phyloP scores from a whole-genome alignment of 78 protist genomes.

The Planoprotostelium fungivorum region DNA sequence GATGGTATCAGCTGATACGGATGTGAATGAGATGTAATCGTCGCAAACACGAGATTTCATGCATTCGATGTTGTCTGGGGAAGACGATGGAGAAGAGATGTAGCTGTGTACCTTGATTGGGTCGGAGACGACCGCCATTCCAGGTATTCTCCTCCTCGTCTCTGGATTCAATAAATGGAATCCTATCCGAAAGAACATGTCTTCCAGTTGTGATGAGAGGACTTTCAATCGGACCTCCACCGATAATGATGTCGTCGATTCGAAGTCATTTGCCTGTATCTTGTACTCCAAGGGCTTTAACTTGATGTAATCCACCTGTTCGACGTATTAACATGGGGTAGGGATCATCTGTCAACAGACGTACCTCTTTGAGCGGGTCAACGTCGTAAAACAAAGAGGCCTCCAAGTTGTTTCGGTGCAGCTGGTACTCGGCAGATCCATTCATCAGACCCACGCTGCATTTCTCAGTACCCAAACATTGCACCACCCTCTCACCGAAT shows the following conservation, averaged over 20 bases:
- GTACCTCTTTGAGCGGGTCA: constrained; percentile 44
- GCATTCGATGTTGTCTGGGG: no score
- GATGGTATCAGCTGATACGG: no score
- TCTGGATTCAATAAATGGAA: constrained; percentile 39
- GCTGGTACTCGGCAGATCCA: constrained; percentile 9
- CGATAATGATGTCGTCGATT: constrained; percentile 38
- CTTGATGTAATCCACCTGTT: constrained; percentile 31
- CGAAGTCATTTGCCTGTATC: constrained; percentile 30
- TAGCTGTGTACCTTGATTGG: constrained; percentile 30
- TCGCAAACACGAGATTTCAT: no score
- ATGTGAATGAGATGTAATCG: no score
- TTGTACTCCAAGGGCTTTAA: constrained; percentile 59
- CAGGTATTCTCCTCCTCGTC: constrained; percentile 30
- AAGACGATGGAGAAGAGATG: no score
- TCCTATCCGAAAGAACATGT: constrained; percentile 50
- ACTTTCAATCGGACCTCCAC: constrained; percentile 55
- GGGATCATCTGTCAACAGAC: not conserved
- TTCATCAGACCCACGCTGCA: constrained; percentile 1
- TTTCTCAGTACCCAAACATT: constrained; percentile 2
- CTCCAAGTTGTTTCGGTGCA: constrained; percentile 37
- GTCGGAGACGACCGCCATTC: constrained; percentile 36
- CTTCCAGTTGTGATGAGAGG: constrained; percentile 40
- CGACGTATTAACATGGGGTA: not conserved
- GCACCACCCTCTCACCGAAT: not conserved
- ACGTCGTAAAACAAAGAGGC: constrained; percentile 42